Base-by-base conservation (phyloP, 1,139 yeast genomes). In the Kodamaea plutei region DNA sequence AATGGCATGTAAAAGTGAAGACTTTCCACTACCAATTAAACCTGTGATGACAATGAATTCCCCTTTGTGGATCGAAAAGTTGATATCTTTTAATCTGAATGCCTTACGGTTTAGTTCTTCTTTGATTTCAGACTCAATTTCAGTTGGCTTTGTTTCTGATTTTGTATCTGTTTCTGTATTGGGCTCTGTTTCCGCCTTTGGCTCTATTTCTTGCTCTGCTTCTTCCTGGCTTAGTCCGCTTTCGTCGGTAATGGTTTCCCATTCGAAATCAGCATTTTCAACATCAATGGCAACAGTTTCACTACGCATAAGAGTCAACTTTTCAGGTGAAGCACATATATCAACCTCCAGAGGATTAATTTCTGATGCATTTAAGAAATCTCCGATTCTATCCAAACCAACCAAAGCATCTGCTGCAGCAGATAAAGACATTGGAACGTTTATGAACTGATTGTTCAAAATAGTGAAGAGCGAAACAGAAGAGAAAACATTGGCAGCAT, bases 391-490 rank as follows among this genome's bases (percentile, higher is more conserved):
- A 6, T 57, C 56, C 14, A 79, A 50, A 6, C 84, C 84, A 30
- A 81, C 65, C 41, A 67, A 61, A n/a, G 83, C 84, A 54, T 84
- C 93, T 4, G 77, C 69, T 34, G 59, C 19, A 2, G 34, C 11
- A n/a, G 84, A 78, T 31, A 80, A 58, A 39, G 82, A 76, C 55
- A 84, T 61, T 16, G 94, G 95, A 28, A 84, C 58, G 41, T 83
- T 61, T 47, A 84, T 63, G 19, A 70, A 62, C 36, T 62, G 67
- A 30, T 56, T 58, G 1, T 75, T 50, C 35, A 72, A 59, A 20
- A 76, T 68, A 43, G 79, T 79, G 62, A 84, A 87, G 32, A 84
- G 65, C 0, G 89, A 70, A 30, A 87, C 61, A 7, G 95, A 79
- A 0, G 95, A 73, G 49, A 87, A 87, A 8, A 85, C 76, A 18